Evolutionary conservation across 2,329 filamentous ascomycete species (phyloP).

Genomic region (Trichophyton benhamiae): DNA sequence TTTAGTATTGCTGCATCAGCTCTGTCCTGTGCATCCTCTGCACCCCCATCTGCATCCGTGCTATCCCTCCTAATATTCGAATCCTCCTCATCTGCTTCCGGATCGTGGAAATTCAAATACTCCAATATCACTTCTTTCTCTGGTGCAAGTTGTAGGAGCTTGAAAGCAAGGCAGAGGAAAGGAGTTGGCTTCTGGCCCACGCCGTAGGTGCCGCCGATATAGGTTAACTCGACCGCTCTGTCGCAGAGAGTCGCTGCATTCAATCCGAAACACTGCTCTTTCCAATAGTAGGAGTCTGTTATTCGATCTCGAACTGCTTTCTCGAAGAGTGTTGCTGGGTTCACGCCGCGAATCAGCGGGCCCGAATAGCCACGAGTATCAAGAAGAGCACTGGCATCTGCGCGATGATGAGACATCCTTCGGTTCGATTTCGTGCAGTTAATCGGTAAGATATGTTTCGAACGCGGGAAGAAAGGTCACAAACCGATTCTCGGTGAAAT

Average conservation of each 20-base stretch:
- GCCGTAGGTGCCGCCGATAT: conserved; percentile 80
- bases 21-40: conserved; percentile 14
- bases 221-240: conserved; percentile 71
- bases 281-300: conserved; percentile 92
- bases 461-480: too few species aligned
- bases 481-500: not conserved
- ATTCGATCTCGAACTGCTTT: conserved; percentile 93
- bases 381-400: conserved; percentile 64
- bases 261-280: conserved; percentile 93
- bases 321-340: conserved; percentile 91
- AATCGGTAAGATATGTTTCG: not conserved
- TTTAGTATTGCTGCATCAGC: conserved; percentile 23
- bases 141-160: conserved; percentile 79
- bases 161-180: conserved; percentile 89
- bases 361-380: conserved; percentile 78
- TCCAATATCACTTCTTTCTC: conserved; percentile 64
- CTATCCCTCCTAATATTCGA: not conserved
- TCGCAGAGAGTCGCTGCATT: conserved; percentile 74
- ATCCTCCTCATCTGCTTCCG: conserved; percentile 42
- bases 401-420: conserved; percentile 49
- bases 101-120: conserved; percentile 66
- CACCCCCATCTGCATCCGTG: not conserved
- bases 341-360: conserved; percentile 71
- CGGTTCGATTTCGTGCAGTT: not conserved
- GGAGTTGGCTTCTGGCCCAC: conserved; percentile 71